phyloP scores from a whole-genome alignment of 768 basidiomycete species.

The Amanita thiersii region DNA sequence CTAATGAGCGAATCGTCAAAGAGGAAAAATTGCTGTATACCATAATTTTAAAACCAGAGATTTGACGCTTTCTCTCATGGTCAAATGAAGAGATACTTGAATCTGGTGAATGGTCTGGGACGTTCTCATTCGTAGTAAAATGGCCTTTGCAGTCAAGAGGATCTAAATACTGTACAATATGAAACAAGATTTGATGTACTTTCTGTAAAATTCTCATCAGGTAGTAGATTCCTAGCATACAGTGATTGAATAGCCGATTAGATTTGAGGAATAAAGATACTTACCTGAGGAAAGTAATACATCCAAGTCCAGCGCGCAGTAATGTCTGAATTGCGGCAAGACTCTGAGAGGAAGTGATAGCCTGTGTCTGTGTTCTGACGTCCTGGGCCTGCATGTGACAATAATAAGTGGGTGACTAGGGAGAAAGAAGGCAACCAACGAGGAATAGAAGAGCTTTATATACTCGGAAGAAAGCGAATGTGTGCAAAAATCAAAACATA shows the following conservation, averaged over 20 bases:
- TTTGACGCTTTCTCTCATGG: conserved; percentile 27
- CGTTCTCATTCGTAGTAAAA: conserved; percentile 44
- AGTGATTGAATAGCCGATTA: neutral
- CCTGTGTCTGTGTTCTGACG: conserved; percentile 27
- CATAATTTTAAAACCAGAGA: conserved; percentile 68
- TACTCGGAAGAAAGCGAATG: neutral
- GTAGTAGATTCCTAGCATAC: conserved; percentile 56
- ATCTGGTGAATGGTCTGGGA: conserved; percentile 28
- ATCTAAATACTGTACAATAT: too few species aligned
- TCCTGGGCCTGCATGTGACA: conserved; percentile 26
- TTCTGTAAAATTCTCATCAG: conserved; percentile 71
- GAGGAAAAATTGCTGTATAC: conserved; percentile 16
- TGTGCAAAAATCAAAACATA: too few species aligned
- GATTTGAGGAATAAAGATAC: neutral
- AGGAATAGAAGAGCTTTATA: neutral
- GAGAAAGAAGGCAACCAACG: neutral
- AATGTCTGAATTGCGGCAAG: conserved; percentile 66
- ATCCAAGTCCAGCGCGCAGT: conserved; percentile 63
- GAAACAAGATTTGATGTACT: conserved; percentile 30
- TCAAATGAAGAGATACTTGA: conserved; percentile 21
- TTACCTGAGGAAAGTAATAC: conserved; percentile 71
- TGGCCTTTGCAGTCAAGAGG: conserved; percentile 41
- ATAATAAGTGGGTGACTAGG: conserved; percentile 3
- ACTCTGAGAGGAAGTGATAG: conserved; percentile 52
- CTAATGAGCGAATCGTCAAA: conserved; percentile 2